Conservation (phyloP, 1,284 basidiomycete species). For the Laetiporus sulphureus region DNA sequence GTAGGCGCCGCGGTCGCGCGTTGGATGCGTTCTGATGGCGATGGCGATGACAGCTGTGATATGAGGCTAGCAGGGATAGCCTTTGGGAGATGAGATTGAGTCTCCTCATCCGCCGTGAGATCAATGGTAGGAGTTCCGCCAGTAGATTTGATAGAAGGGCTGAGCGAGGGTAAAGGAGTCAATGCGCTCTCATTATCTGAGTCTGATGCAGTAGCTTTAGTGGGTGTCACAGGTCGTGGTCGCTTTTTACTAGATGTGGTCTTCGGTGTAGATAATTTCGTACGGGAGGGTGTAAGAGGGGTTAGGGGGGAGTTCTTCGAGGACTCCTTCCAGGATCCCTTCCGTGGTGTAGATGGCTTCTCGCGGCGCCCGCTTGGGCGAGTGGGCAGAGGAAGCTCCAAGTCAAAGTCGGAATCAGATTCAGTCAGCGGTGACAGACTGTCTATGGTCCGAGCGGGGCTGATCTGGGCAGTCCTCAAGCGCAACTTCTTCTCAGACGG, state of each 20-base stretch:
- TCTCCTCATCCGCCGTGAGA: no score
- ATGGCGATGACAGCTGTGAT: no score
- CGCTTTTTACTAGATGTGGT: background rate
- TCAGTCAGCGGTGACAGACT: constrained; percentile 1
- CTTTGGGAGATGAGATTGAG: no score
- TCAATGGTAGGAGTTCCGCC: background rate
- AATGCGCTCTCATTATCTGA: background rate
- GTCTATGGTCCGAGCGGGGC: background rate
- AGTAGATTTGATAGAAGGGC: background rate
- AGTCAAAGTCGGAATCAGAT: background rate
- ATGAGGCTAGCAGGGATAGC: no score
- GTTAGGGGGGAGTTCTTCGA: no score
- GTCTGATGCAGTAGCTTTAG: background rate
- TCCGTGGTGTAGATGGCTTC: no score
- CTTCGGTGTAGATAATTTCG: no score
- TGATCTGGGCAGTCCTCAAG: background rate
- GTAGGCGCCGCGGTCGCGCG: no score
- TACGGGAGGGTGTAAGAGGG: no score
- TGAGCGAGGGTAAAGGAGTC: background rate
- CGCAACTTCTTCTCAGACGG: background rate
- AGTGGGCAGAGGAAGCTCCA: background rate
- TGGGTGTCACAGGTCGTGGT: background rate
- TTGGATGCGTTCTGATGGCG: no score
- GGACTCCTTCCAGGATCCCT: no score
- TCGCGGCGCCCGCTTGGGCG: no score